Evolutionary conservation across 257 asterid genomes (phyloP).

Genomic region (Echium plantagineum): DNA sequence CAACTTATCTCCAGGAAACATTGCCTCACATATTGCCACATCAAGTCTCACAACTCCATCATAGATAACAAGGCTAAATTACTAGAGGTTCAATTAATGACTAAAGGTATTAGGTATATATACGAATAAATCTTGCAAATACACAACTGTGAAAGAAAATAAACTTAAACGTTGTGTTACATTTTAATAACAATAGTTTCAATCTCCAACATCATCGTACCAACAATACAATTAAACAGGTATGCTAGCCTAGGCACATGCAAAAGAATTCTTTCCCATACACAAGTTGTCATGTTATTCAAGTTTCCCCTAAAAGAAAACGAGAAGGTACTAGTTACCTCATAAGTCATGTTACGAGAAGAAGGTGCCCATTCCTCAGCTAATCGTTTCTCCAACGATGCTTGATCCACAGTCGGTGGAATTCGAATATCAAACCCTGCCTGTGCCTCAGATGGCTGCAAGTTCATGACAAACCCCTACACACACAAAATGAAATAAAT

Average conservation of each 20-base stretch:
- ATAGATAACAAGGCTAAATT: not conserved
- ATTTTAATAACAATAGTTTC: not conserved
- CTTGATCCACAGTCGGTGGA: conserved; percentile 80
- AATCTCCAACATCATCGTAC: not conserved
- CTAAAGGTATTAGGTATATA: not conserved
- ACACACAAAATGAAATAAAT: conserved; percentile 7
- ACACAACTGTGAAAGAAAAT: not conserved
- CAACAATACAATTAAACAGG: too few species aligned
- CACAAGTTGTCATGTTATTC: not conserved
- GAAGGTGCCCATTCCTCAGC: conserved; percentile 98
- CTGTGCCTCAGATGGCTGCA: conserved; percentile 97
- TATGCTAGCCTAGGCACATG: not conserved
- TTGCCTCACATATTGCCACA: not conserved
- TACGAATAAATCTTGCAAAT: not conserved
- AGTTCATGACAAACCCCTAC: conserved; percentile 94
- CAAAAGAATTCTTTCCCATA: not conserved
- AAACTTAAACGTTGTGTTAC: not conserved
- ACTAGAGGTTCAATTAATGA: not conserved
- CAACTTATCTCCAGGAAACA: not conserved
- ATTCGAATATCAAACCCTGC: conserved; percentile 96
- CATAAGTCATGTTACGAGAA: conserved; percentile 81
- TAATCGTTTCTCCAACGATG: conserved; percentile 71
- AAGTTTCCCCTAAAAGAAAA: not conserved
- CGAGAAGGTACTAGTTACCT: conserved; percentile 28
- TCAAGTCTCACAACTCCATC: not conserved